Conservation (phyloP, 257 asterid species). For the Penstemon eatonii region DNA sequence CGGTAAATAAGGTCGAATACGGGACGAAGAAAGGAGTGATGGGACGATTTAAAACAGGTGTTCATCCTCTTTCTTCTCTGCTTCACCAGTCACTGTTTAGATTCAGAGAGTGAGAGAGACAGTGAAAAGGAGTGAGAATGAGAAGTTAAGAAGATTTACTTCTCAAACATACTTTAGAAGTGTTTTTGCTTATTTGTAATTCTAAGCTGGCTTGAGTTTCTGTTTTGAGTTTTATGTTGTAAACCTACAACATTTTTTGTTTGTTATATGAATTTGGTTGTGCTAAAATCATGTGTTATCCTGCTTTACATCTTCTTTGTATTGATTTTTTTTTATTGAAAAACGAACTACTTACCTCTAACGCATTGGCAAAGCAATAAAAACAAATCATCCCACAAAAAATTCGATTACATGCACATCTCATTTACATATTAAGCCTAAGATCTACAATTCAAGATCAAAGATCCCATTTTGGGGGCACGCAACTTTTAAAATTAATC, state of each 20-base stretch:
- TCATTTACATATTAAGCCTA: no score
- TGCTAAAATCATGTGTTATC: constrained; percentile 14
- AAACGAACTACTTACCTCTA: no score
- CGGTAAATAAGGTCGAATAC: constrained; percentile 48
- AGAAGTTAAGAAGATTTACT: constrained; percentile 46
- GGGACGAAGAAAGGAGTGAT: constrained; percentile 83
- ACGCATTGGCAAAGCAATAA: no score
- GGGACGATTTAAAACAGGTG: constrained; percentile 64
- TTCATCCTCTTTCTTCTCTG: constrained; percentile 96
- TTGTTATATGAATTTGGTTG: constrained; percentile 41
- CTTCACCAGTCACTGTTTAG: constrained; percentile 46
- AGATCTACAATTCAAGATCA: no score
- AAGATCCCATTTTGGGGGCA: no score
- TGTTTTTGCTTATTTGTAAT: constrained; percentile 37
- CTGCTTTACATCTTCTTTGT: no score
- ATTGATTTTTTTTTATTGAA: no score
- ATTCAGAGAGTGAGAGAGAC: constrained; percentile 30
- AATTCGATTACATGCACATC: no score
- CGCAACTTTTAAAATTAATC: no score
- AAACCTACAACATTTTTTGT: constrained; percentile 50
- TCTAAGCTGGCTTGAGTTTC: constrained; percentile 37
- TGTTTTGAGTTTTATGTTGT: constrained; percentile 52
- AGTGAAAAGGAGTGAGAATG: constrained; percentile 39
- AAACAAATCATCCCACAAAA: no score
- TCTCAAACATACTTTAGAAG: constrained; percentile 30